These are phyloP conservation scores for Lactarius trivialis DNA, from an alignment of 768 basidiomycete genomes.

Conservation along the genomic window DNA sequence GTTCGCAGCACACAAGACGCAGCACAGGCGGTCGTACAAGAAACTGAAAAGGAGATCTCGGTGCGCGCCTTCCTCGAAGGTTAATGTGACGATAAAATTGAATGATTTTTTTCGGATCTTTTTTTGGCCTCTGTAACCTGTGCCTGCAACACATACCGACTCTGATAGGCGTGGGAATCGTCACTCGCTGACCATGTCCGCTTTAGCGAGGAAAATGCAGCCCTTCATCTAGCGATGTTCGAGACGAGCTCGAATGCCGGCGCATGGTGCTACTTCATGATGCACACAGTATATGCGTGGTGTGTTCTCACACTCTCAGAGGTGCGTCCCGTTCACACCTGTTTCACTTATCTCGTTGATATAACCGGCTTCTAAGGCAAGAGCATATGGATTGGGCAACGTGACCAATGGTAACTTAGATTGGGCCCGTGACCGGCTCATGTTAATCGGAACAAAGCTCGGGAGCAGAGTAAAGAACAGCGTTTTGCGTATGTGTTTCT, in stretches of 20 bases:
- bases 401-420: conserved; percentile 22
- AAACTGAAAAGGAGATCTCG: conserved; percentile 18
- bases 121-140: not conserved
- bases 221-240: conserved; percentile 67
- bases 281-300: conserved; percentile 69
- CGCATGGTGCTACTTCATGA: conserved; percentile 74
- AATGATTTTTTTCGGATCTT: not conserved
- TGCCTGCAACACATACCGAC: not conserved
- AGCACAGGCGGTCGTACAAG: conserved; percentile 10
- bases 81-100: not conserved
- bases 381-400: not conserved
- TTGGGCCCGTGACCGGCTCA: conserved; percentile 37
- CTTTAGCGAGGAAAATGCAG: conserved; percentile 63
- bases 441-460: conserved; percentile 35
- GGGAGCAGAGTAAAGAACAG: conserved; percentile 39
- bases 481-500: conserved; percentile 37
- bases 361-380: not conserved
- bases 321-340: conserved; percentile 37
- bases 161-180: conserved; percentile 52
- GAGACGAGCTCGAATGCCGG: conserved; percentile 73
- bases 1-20: not conserved
- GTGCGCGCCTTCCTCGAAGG: conserved; percentile 6
- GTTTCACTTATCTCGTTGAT: not conserved
- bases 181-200: conserved; percentile 66
- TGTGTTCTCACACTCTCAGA: conserved; percentile 55